Base-by-base conservation (phyloP, 2,329 filamentous ascomycete species). In the Lasiodiplodia sp. region DNA sequence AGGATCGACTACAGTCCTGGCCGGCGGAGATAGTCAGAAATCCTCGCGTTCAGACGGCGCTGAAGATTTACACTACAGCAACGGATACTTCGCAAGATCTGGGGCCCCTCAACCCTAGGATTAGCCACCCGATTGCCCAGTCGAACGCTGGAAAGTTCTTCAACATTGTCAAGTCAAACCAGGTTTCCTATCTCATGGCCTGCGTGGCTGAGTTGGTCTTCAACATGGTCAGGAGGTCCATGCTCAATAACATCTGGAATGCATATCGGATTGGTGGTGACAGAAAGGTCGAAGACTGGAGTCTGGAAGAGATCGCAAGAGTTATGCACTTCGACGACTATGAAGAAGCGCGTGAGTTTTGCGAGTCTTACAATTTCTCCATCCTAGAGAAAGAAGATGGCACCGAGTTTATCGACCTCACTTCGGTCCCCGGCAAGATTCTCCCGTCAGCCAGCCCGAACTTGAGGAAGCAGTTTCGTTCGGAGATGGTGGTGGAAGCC, bases 181-280 rank as follows among this genome's bases (percentile, higher is more conserved):
- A 82, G 38, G 83, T 88, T 1, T 87, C 88, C 0, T 91, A 89
- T 72, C 78, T 90, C 8, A 87, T 89, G 85, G 88, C 85, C 8
- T 90, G 88, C 76, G 86, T 89, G 28, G 86, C 87, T 1, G 88
- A 90, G 72, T 85, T 89, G 12, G 86, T 86, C 70, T 90, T 91
- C 77, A 86, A 86, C 66, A 79, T 86, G 31, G 79, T 90, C 53
- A 86, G 88, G 12, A 82, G 86, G 63, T 84, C 83, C 28, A 84
- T 86, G 6, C 81, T 91, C 56, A 83, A 86, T 49, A 81, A 83
- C 2, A 83, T 89, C 51, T 86, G 83, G 82, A 83, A 82, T 69
- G 84, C 81, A 2, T 87, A 84, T 73, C 84, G 84, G 71, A 82
- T 79, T n/a, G 85, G 83, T n/a, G 82, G 82, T 58, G 81, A 82